phyloP scores from a whole-genome alignment of 2,329 filamentous ascomycete species.

The Talaromyces rugulosus region DNA sequence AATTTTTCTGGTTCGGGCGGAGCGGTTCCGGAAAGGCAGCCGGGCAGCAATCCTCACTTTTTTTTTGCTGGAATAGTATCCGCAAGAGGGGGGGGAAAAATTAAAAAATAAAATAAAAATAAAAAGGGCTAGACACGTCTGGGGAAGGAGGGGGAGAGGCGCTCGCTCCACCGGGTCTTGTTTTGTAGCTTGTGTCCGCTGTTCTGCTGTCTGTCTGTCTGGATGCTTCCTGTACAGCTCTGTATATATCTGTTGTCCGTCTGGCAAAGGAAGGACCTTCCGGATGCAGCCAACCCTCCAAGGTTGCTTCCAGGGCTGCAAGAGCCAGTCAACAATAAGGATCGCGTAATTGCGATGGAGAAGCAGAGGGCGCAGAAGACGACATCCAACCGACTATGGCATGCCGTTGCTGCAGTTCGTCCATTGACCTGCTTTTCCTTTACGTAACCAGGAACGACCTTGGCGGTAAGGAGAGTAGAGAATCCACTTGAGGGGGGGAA shows the following conservation, averaged over 20 bases:
- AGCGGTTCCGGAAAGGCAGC: not conserved
- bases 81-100: not conserved
- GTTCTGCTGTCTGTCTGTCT: not conserved
- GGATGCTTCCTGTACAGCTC: not conserved
- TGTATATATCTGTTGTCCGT: not conserved
- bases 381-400: not conserved
- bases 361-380: not conserved
- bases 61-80: not conserved
- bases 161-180: no score
- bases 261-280: not conserved
- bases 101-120: no score
- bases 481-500: not conserved
- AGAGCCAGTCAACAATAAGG: not conserved
- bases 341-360: constrained; percentile 5
- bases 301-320: not conserved
- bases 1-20: not conserved
- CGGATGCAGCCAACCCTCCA: not conserved
- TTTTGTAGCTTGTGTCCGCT: no score
- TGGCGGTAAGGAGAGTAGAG: not conserved
- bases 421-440: constrained; percentile 26
- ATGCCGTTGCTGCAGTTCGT: no score
- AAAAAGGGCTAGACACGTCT: no score
- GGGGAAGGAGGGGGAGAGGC: no score
- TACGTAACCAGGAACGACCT: constrained; percentile 36
- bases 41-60: no score